Base-by-base conservation (phyloP, 352 stramenopile genomes). In the Pythium insidiosum region DNA sequence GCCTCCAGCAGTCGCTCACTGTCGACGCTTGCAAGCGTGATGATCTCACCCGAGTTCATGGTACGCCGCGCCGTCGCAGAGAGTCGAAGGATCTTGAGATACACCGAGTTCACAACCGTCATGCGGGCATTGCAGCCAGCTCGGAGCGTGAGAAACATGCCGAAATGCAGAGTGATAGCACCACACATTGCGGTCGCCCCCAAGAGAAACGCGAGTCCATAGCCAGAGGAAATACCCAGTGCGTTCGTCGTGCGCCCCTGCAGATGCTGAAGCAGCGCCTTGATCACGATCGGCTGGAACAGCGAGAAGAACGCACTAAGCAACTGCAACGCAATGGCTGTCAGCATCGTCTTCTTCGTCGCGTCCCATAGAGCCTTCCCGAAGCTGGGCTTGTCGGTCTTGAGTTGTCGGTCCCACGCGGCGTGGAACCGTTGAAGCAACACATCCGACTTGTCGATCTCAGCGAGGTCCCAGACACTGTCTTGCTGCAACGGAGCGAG, bases 61-160 rank as follows among this genome's bases (percentile, higher is more conserved):
- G 61, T 63, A 5, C 52, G 70, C 16, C 68, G 63, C 18, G 73
- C 68, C 7, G 51, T 76, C 1, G 60, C 58, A 1, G 61, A 73
- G 11, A 87, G 53, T 2, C 53, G 42, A 5, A 87, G 41, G 12
- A 69, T 64, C 46, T 87, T 84, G 16, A 69, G 66, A 46, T 66
- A 87, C 5, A 81, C 71, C 23, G 53, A 66, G 49, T 84, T 75
- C 47, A 87, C 66, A 6, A 78, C 62, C 9, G 83, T 61, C 43
- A 69, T 70, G 7, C 73, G 71, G 3, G 59, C 64, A 33, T 79
- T 84, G 38, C 56, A 72, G 0, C 71, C 71, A 0, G 59, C 58
- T 20, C 71, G 60, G 0, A 58, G 53, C 1, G 58, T 67, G 19
- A 87, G 29, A 41, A 78, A 83, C 45, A 77, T 63, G 11, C 58